Conservation (phyloP, 768 basidiomycete species). For the Hygrophorus russula region DNA sequence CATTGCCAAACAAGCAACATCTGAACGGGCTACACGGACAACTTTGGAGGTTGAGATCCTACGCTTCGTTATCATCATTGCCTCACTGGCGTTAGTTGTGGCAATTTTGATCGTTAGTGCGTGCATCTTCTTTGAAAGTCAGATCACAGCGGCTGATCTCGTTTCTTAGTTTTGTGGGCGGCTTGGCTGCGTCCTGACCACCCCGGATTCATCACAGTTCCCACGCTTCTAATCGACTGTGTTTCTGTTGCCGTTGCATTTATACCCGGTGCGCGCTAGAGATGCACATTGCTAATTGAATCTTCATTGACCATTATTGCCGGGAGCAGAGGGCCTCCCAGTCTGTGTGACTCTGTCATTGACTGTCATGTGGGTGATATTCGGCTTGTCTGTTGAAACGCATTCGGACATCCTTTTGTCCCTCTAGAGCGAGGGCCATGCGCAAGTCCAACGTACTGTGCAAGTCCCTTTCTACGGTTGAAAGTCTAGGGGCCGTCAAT, state of each 20-base stretch:
- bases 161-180: slow-evolving; percentile 14
- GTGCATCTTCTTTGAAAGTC: slow-evolving; percentile 14
- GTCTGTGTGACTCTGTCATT: slow-evolving; percentile 46
- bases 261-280: slow-evolving; percentile 2
- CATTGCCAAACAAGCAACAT: slow-evolving; percentile 26
- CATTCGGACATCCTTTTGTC: background rate
- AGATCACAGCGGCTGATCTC: background rate
- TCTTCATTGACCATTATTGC: slow-evolving; percentile 19
- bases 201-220: slow-evolving; percentile 35
- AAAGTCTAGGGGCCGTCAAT: slow-evolving; percentile 54
- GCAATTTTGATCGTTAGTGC: slow-evolving; percentile 38
- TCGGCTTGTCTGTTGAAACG: background rate
- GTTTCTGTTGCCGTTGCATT: slow-evolving; percentile 39
- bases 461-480: slow-evolving; percentile 52
- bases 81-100: slow-evolving; percentile 28
- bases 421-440: slow-evolving; percentile 26
- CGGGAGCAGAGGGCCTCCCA: slow-evolving; percentile 36
- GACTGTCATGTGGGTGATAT: slow-evolving; percentile 16
- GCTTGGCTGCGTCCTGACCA: slow-evolving; percentile 29
- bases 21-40: slow-evolving; percentile 25
- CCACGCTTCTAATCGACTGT: slow-evolving; percentile 40
- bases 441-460: slow-evolving; percentile 41
- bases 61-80: slow-evolving; percentile 43
- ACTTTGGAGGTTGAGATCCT: slow-evolving; percentile 45
- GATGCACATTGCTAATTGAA: background rate